Percentiles rank a stretch among this genome's conserved stretches.
These are phyloP conservation scores for Brassica napus DNA, from an alignment of 345 rosid genomes.

Conservation along the genomic window DNA sequence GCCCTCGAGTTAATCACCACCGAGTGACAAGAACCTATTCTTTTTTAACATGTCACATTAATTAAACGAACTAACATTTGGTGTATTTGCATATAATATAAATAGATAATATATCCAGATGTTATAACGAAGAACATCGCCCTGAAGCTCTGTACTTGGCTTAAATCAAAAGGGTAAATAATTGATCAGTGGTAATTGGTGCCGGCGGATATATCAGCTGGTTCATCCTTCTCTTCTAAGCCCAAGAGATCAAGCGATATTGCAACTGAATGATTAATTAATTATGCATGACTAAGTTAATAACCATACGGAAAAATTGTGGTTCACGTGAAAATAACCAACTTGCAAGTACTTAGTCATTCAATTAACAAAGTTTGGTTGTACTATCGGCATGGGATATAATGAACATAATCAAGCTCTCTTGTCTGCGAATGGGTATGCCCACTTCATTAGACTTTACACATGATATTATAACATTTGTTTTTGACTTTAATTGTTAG, in stretches of 20 bases:
- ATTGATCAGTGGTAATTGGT: not conserved
- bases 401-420: constrained; percentile 6
- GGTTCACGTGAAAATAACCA: not conserved
- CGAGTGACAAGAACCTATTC: too few relatives aligned
- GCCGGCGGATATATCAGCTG: not conserved
- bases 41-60: not conserved
- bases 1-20: too few relatives aligned
- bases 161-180: not conserved
- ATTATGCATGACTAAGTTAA: not conserved
- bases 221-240: not conserved
- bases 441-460: constrained; percentile 25
- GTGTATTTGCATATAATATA: not conserved
- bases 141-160: not conserved
- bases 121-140: not conserved
- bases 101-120: not conserved
- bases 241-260: not conserved
- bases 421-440: not conserved
- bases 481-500: constrained; percentile 12
- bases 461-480: not conserved
- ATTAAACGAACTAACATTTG: not conserved
- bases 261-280: not conserved
- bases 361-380: constrained; percentile 2
- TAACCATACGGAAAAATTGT: not conserved
- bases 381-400: constrained; percentile 3
- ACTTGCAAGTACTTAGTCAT: not conserved